Evolutionary conservation across 371 early-diverging fungal species (phyloP).

Genomic region (Entomophthora muscae): DNA sequence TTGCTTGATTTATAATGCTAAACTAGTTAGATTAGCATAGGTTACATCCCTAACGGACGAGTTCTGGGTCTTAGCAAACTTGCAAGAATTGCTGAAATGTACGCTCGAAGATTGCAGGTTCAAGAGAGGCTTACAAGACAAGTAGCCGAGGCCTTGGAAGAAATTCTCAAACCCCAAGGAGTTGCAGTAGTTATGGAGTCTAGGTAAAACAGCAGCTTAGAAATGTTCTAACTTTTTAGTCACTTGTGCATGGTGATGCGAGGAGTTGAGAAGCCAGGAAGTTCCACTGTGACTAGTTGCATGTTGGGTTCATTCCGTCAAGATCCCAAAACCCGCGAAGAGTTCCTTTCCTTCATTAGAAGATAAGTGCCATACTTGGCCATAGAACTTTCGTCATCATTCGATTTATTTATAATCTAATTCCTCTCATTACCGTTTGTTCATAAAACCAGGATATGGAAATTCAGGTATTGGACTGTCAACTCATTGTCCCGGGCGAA

Average conservation of each 20-base stretch:
- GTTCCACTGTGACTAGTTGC: slow-evolving; percentile 79
- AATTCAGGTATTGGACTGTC: no score
- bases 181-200: slow-evolving; percentile 97
- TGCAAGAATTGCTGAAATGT: slow-evolving; percentile 96
- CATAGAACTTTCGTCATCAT: no score
- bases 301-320: slow-evolving; percentile 91
- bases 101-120: slow-evolving; percentile 86
- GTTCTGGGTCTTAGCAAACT: slow-evolving; percentile 94
- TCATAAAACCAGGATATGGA: no score
- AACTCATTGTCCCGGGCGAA: no score
- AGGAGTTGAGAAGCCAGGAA: slow-evolving; percentile 88
- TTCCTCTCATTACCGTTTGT: no score
- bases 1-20: background rate
- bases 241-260: slow-evolving; percentile 93
- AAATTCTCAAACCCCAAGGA: slow-evolving; percentile 85
- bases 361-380: no score
- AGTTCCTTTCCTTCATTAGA: slow-evolving; percentile 9
- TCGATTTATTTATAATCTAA: no score
- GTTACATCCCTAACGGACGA: slow-evolving; percentile 87
- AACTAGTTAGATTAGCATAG: slow-evolving; percentile 63
- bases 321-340: slow-evolving; percentile 86
- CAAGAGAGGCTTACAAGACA: slow-evolving; percentile 97
- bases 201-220: slow-evolving; percentile 25
- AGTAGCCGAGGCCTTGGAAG: slow-evolving; percentile 76
- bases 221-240: slow-evolving; percentile 14